A percentile compares a stretch with the other conserved stretches of the same genome.
phyloP scores from a whole-genome alignment of 306 rosid species.

The Vigna reflexopilosa region DNA sequence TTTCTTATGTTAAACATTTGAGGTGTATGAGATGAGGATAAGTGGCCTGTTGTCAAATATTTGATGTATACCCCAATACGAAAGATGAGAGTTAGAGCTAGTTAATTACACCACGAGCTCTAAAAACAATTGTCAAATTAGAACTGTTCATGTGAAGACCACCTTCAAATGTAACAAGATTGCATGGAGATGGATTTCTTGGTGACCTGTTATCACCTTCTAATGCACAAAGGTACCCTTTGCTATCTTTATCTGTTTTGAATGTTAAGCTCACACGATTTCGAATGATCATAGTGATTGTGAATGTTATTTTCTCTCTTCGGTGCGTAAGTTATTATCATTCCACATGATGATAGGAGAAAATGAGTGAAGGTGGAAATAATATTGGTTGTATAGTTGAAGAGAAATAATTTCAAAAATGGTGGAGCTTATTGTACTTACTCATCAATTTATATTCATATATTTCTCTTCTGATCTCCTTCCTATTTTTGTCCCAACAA shows the following conservation, averaged over 20 bases:
- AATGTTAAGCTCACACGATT: not conserved
- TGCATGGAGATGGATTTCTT: conserved; percentile 1
- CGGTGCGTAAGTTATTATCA: not conserved
- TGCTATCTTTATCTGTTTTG: not conserved
- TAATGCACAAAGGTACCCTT: not conserved
- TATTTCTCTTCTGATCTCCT: too few species aligned
- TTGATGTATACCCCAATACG: not conserved
- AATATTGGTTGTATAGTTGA: too few species aligned
- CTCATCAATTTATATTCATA: too few species aligned
- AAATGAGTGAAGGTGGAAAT: too few species aligned
- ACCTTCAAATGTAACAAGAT: not conserved
- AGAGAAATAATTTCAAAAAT: too few species aligned
- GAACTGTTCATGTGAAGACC: not conserved
- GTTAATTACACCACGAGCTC: not conserved
- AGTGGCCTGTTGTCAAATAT: not conserved
- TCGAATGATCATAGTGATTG: not conserved
- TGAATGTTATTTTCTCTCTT: not conserved
- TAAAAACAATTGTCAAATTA: not conserved
- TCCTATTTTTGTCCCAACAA: too few species aligned
- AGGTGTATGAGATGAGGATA: not conserved
- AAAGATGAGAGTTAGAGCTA: not conserved
- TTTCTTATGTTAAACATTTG: not conserved
- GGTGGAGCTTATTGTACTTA: too few species aligned
- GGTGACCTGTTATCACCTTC: not conserved
- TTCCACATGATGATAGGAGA: not conserved